A percentile compares a stretch with the other conserved stretches of the same genome.
phyloP scores from a whole-genome alignment of 305 asterid genomes.

The Fraxinus sp. region DNA sequence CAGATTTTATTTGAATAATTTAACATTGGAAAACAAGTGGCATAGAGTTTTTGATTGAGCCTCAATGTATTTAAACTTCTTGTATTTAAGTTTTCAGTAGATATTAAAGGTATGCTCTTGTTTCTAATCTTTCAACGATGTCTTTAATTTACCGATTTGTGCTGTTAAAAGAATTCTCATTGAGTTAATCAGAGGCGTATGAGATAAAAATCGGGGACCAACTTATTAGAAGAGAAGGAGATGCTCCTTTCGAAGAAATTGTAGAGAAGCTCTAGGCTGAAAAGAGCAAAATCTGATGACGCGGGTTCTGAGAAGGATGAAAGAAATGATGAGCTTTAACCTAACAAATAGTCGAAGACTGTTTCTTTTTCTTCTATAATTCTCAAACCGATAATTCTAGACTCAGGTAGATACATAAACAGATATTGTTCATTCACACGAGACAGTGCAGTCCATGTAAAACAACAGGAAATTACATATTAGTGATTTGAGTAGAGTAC shows the following conservation, averaged over 20 bases:
- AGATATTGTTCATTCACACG: not conserved
- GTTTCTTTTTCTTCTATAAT: not conserved
- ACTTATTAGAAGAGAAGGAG: constrained; percentile 65
- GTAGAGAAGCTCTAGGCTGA: constrained; percentile 43
- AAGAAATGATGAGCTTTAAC: constrained; percentile 55
- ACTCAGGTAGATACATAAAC: not conserved
- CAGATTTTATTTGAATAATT: not conserved
- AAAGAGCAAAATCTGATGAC: constrained; percentile 26
- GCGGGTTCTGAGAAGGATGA: constrained; percentile 28
- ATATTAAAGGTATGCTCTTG: not conserved
- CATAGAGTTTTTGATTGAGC: not conserved
- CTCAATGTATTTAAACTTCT: not conserved
- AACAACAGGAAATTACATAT: not conserved
- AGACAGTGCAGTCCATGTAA: not conserved
- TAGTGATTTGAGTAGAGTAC: no score
- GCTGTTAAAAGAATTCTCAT: constrained; percentile 67
- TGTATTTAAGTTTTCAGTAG: not conserved
- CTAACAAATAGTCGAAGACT: not conserved
- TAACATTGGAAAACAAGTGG: not conserved
- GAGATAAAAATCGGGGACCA: constrained; percentile 79
- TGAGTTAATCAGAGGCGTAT: constrained; percentile 70
- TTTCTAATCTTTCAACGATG: constrained; percentile 1
- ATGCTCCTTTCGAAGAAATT: constrained; percentile 73
- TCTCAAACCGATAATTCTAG: not conserved
- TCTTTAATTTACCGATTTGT: constrained; percentile 14